phyloP scores from a whole-genome alignment of 345 rosid genomes.

The Eucalyptus curtisii region DNA sequence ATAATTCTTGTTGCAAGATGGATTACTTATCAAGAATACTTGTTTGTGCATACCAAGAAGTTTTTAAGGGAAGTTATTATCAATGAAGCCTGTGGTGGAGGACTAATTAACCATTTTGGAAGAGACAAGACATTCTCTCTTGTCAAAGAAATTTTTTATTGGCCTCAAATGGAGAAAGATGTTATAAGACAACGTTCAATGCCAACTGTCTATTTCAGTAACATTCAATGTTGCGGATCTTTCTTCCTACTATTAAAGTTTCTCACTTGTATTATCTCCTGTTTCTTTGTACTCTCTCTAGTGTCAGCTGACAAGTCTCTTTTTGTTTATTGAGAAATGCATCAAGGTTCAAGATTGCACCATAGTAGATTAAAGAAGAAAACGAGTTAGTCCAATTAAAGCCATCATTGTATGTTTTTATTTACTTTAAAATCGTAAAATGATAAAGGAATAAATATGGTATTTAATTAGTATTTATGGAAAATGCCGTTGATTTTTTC shows the following conservation, averaged over 20 bases:
- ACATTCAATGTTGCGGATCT: background rate
- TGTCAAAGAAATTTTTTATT: too few species aligned
- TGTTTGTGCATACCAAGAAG: background rate
- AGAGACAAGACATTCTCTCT: background rate
- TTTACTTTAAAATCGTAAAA: background rate
- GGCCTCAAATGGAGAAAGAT: background rate
- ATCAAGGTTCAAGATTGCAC: background rate
- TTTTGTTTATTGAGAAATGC: background rate
- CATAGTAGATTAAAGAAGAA: background rate
- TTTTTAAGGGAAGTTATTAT: background rate
- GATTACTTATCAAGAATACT: background rate
- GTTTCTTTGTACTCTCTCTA: background rate
- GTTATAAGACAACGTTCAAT: background rate
- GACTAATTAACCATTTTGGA: background rate
- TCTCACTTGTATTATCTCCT: background rate
- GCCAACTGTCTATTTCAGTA: background rate
- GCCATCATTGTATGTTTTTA: background rate
- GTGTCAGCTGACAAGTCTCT: background rate
- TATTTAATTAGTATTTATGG: background rate
- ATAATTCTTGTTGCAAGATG: background rate
- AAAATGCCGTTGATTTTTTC: background rate
- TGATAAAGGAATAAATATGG: background rate
- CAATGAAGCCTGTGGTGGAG: background rate
- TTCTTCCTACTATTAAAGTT: background rate
- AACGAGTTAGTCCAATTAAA: background rate